Base-by-base conservation (phyloP, 352 stramenopile genomes). In the Globisporangium parvum region DNA sequence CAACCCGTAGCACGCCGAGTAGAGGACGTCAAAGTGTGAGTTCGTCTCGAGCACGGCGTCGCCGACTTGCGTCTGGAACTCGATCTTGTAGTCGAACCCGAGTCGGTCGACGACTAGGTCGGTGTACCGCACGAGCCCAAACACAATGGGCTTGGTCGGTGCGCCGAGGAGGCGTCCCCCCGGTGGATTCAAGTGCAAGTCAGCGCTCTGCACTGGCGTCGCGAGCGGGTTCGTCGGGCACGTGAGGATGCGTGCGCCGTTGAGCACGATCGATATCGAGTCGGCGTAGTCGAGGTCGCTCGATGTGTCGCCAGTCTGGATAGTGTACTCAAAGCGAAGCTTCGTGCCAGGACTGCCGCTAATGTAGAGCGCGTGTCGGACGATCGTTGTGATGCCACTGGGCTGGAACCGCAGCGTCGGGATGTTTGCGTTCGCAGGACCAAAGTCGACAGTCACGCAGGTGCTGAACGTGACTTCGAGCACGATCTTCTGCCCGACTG, bases 181-280 rank as follows among this genome's bases (percentile, higher is more conserved):
- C 0, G 83, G 79, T 6, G 85, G 85, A 52, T 95, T 95, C 23
- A 95, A 50, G 44, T 93, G 82, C n/a, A 79, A 51, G 53, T 95
- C 75, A 2, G 75, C 81, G 6, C 47, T 60, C 53, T 93, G 85
- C 0, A 74, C 73, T 3, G 82, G 70, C 20, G 49, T 60, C 5
- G 58, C 52, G 6, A 26, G 45, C 6, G 70, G 55, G 8, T 73
- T 41, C 6, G 76, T 73, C 4, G 71, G 70, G 17, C 80, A 88
- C 11, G 85, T 91, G 18, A 92, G 61, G 40, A 94, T 91, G 12
- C 67, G 72, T 31, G 78, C 78, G 12, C 75, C 78, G 42, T 88
- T 89, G 8, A 88, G 65, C 15, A 80, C 63, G n/a, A 94, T 46
- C 1, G 82, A 69, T 2, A 65, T 61, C 5, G 77, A 76, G 33